Base-by-base conservation (phyloP, 441 rosid species). In the Daphne laureola region DNA sequence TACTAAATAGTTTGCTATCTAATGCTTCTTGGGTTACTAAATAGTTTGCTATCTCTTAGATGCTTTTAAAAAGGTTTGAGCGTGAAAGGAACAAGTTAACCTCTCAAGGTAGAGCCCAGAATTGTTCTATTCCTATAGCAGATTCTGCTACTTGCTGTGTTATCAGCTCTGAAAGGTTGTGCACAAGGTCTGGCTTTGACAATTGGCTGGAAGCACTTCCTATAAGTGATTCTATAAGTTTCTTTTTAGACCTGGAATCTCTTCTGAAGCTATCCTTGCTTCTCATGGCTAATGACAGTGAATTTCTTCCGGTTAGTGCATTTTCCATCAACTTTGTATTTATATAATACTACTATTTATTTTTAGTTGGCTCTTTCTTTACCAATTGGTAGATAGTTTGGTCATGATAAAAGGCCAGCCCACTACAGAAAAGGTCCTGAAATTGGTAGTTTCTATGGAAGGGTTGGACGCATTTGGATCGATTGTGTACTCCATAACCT, bases 201-300 rank as follows among this genome's bases (percentile, higher is more conserved):
- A 62, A 79, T 73, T 90, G 96, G 94, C 21, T 65, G 67, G 79
- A 79, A 42, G 72, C 75, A 12, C 55, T 75, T 66, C 78, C 73
- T 43, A 67, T 87, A 61, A 54, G 75, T 73, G 91, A 81, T 57
- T 69, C 71, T 63, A 69, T 79, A 51, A 85, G 98, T 70, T 73
- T 83, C 70, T 79, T 72, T 65, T 72, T 87, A 31, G 96, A 94
- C 67, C 73, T 80, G 74, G 83, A 81, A 55, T 67, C 79, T 43
- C 87, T 94, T 63, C 74, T 76, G 68, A 73, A 81, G 77, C 73
- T 87, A 49, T 77, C 79, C 43, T 59, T 55, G 15, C 51, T 76
- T 57, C 55, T 64, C 56, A 55, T 77, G 64, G 55, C 63, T 64
- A 84, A 77, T 69, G 67, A 64, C 47, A 63, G 38, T 23, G 68